Conservation (phyloP, 2,329 filamentous ascomycete species). For the Aspergillus sp. region DNA sequence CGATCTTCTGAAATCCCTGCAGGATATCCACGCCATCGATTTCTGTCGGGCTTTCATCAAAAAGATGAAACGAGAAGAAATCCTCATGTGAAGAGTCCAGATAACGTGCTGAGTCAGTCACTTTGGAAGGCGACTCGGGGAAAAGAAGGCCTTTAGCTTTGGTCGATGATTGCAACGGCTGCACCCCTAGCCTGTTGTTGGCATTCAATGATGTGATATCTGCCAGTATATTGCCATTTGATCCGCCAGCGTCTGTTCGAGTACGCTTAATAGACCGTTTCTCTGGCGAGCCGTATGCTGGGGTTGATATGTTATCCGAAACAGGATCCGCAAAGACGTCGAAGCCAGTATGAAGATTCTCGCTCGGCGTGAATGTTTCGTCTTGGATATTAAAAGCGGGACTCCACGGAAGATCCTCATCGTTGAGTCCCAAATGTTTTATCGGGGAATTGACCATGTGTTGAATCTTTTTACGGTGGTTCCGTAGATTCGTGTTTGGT, state of each 20-base stretch:
- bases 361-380: conserved; percentile 42
- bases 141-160: conserved; percentile 37
- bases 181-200: conserved; percentile 38
- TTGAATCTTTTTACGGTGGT: conserved; percentile 81
- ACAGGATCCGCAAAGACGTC: conserved; percentile 57
- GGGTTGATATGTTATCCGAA: conserved; percentile 41
- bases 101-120: conserved; percentile 34
- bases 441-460: conserved; percentile 79
- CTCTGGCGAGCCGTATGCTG: conserved; percentile 54
- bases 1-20: conserved; percentile 53
- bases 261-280: conserved; percentile 57
- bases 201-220: conserved; percentile 44
- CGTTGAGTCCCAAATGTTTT: conserved; percentile 45
- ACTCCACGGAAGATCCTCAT: conserved; percentile 48
- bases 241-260: conserved; percentile 52
- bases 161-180: conserved; percentile 38
- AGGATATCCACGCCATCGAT: conserved; percentile 50
- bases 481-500: conserved; percentile 85
- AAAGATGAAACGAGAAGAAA: conserved; percentile 52
- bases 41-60: conserved; percentile 47
- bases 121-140: conserved; percentile 45
- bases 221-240: conserved; percentile 53
- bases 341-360: conserved; percentile 53
- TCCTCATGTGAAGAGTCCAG: conserved; percentile 45
- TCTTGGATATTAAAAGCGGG: conserved; percentile 56